Evolutionary conservation across 2,329 filamentous ascomycete genomes (phyloP).

Genomic region (Ophiostoma triangulosporum): DNA sequence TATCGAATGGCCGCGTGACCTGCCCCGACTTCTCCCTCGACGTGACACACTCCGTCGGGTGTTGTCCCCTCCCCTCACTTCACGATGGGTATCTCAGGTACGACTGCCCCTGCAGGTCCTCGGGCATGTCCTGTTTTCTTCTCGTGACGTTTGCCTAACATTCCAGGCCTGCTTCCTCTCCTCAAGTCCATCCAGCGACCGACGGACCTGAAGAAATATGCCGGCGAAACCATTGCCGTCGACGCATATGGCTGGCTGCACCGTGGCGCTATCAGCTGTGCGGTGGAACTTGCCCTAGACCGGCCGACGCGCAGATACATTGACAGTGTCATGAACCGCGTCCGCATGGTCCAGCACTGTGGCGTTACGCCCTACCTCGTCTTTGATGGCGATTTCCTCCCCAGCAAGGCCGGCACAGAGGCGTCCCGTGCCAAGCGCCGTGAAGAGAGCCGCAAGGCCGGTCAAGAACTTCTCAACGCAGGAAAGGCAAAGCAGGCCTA

Average conservation of each 20-base stretch:
- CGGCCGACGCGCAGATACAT: constrained; percentile 84
- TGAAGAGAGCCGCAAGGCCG: constrained; percentile 61
- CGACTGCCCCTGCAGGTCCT: neutral
- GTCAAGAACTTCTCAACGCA: constrained; percentile 65
- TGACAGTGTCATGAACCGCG: constrained; percentile 77
- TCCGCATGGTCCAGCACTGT: constrained; percentile 88
- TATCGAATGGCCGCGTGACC: constrained; percentile 8
- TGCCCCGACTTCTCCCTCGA: neutral
- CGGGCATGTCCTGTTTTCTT: neutral
- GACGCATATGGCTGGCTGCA: constrained; percentile 98
- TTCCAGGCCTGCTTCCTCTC: constrained; percentile 66
- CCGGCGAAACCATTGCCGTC: constrained; percentile 80
- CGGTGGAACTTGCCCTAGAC: constrained; percentile 76
- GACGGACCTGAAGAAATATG: constrained; percentile 72
- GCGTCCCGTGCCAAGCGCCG: constrained; percentile 59
- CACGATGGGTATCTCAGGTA: constrained; percentile 17
- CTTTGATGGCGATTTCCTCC: constrained; percentile 90
- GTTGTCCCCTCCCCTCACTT: neutral
- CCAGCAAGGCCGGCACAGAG: constrained; percentile 85
- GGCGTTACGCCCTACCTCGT: constrained; percentile 89
- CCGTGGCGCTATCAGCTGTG: constrained; percentile 78
- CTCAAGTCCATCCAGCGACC: constrained; percentile 94
- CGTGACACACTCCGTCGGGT: neutral
- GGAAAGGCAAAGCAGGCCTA: constrained; percentile 72
- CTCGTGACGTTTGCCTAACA: neutral